These are phyloP conservation scores for Metarhizium anisopliae DNA, from an alignment of 2,329 filamentous ascomycete genomes.

Conservation along the genomic window DNA sequence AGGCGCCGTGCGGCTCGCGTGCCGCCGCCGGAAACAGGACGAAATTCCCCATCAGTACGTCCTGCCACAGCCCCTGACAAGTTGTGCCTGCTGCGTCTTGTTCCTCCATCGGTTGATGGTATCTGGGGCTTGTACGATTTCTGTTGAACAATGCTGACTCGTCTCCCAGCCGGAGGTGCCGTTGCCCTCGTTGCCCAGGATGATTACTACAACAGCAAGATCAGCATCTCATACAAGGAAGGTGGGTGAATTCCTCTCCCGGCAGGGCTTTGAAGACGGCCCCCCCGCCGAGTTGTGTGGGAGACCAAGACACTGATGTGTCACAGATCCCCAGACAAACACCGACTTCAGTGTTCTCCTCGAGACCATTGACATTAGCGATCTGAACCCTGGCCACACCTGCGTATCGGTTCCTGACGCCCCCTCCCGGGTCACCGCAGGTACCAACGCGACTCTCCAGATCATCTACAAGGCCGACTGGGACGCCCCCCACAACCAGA, in stretches of 20 bases:
- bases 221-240: constrained; percentile 41
- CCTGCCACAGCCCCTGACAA: neutral
- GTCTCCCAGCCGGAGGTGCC: constrained; percentile 32
- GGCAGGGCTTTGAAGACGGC: neutral
- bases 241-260: constrained; percentile 21
- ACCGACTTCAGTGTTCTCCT: constrained; percentile 31
- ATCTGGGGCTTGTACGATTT: neutral
- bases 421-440: constrained; percentile 23
- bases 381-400: constrained; percentile 36
- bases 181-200: constrained; percentile 43
- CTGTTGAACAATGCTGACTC: neutral
- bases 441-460: constrained; percentile 38
- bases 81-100: neutral
- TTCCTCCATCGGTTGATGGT: neutral
- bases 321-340: constrained; percentile 27
- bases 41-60: constrained; percentile 38
- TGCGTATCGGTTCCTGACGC: constrained; percentile 31
- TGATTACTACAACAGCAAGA: constrained; percentile 39
- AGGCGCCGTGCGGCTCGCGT: constrained; percentile 41
- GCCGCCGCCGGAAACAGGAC: constrained; percentile 31
- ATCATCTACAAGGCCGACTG: constrained; percentile 37
- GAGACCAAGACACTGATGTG: too few species aligned
- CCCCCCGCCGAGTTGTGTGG: too few species aligned
- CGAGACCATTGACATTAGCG: constrained; percentile 23
- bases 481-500: constrained; percentile 31